Conservation (phyloP, 2,329 filamentous ascomycete genomes). For the Diaporthe citri region DNA sequence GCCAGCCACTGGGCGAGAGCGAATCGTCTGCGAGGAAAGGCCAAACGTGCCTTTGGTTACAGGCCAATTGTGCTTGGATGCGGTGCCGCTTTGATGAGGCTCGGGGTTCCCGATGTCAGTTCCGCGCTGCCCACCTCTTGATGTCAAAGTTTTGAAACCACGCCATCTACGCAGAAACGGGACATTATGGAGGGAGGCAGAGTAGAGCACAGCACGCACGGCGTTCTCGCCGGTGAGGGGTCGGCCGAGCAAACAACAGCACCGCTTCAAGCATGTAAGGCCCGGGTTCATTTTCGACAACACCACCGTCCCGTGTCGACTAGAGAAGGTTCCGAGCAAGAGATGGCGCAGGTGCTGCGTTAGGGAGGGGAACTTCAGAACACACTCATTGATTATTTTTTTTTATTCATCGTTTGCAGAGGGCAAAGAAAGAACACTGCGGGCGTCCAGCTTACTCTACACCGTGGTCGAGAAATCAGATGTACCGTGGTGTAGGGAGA, state of each 20-base stretch:
- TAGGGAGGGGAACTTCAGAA: not conserved
- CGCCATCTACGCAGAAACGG: not conserved
- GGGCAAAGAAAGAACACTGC: rapidly evolving
- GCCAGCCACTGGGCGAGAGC: not conserved
- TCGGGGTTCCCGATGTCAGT: not conserved
- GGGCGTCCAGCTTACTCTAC: not conserved
- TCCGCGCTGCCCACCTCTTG: not conserved
- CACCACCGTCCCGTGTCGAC: not conserved
- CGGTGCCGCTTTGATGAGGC: not conserved
- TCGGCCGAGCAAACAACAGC: not conserved
- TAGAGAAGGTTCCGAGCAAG: not conserved
- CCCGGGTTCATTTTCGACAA: not conserved
- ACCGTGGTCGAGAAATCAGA: too few relatives aligned
- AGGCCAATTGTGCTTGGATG: not conserved
- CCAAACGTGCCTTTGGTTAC: not conserved
- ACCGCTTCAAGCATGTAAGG: not conserved
- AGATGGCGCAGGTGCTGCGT: not conserved
- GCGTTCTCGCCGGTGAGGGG: constrained; percentile 18
- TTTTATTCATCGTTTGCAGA: too few relatives aligned
- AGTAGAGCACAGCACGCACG: not conserved
- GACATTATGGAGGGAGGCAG: not conserved
- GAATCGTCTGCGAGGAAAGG: not conserved
- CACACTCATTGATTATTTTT: not conserved
- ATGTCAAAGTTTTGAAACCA: not conserved
- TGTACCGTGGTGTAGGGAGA: too few relatives aligned